These are phyloP conservation scores for Yamagishiella unicocca DNA, from an alignment of 139 green algal genomes.

Conservation along the genomic window DNA sequence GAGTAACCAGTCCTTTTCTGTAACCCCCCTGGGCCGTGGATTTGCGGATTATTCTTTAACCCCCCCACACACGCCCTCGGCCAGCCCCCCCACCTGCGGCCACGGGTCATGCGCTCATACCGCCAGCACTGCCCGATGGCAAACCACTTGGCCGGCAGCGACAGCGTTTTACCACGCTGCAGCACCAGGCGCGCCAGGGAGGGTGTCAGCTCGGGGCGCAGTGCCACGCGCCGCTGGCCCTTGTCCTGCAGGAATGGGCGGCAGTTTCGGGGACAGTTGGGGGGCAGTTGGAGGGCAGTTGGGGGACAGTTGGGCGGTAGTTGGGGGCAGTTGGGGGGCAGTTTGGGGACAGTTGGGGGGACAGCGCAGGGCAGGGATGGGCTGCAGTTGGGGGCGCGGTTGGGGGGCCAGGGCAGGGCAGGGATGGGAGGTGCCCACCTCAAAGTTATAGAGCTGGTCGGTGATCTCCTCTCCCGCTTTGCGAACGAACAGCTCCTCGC, in stretches of 20 bases:
- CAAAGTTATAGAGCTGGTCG: conserved; percentile 98
- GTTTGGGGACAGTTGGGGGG: too few species aligned
- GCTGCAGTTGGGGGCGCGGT: too few species aligned
- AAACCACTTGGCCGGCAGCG: conserved; percentile 97
- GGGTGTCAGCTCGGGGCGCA: conserved; percentile 97
- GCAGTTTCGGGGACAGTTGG: too few species aligned
- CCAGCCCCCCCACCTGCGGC: conserved; percentile 67
- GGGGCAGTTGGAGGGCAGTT: too few species aligned
- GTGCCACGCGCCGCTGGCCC: conserved; percentile 86
- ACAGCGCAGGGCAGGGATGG: too few species aligned
- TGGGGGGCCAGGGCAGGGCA: too few species aligned
- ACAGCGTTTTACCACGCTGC: conserved; percentile 74
- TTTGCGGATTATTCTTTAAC: not conserved
- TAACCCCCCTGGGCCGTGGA: not conserved
- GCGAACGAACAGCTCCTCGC: conserved; percentile 95
- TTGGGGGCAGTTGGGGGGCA: too few species aligned
- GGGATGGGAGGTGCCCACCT: too few species aligned
- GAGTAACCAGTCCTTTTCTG: not conserved
- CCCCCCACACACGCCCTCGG: not conserved
- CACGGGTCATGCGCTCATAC: conserved; percentile 96
- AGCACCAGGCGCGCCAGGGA: conserved; percentile 89
- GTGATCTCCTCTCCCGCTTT: conserved; percentile 99
- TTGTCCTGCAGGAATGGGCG: too few species aligned
- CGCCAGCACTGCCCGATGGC: conserved; percentile 97
- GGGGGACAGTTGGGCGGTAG: too few species aligned